Conservation (phyloP, 345 rosid genomes). For the Turnera subulata region DNA sequence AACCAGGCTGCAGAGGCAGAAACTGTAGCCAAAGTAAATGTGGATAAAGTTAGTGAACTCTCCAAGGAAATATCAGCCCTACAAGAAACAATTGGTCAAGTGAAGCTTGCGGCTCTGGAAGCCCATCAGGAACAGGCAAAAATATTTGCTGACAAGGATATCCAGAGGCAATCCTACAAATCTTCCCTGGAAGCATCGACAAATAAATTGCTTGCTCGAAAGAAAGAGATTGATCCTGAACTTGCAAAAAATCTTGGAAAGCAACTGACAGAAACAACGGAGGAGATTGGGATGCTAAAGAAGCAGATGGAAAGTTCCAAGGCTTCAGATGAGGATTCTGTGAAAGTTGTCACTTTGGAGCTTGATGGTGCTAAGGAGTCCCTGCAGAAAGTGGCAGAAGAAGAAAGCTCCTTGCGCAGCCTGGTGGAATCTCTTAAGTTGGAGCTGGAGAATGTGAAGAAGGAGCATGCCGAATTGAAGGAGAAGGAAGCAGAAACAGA, state of each 20-base stretch:
- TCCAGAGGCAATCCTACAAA: constrained; percentile 53
- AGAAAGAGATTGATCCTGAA: constrained; percentile 70
- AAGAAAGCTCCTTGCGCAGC: constrained; percentile 58
- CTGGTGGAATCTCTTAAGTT: constrained; percentile 66
- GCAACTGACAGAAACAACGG: constrained; percentile 53
- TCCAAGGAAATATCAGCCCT: constrained; percentile 66
- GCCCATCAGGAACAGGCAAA: constrained; percentile 61
- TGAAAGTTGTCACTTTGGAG: constrained; percentile 59
- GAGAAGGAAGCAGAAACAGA: constrained; percentile 85
- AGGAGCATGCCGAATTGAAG: constrained; percentile 60
- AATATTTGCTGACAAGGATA: constrained; percentile 69
- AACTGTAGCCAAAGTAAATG: constrained; percentile 45
- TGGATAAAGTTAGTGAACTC: constrained; percentile 68
- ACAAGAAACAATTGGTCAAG: constrained; percentile 76
- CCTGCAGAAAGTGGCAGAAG: constrained; percentile 65
- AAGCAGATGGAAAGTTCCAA: constrained; percentile 68
- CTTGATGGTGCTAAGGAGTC: constrained; percentile 81
- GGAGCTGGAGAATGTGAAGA: constrained; percentile 72
- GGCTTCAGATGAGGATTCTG: constrained; percentile 74
- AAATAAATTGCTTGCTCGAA: constrained; percentile 47
- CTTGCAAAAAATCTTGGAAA: constrained; percentile 54
- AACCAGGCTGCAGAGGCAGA: constrained; percentile 63
- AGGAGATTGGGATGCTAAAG: constrained; percentile 54
- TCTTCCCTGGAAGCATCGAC: constrained; percentile 62
- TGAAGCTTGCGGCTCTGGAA: constrained; percentile 69